These are phyloP conservation scores for Pyrenula massariospora DNA, from an alignment of 495 filamentous ascomycete genomes.

Conservation along the genomic window DNA sequence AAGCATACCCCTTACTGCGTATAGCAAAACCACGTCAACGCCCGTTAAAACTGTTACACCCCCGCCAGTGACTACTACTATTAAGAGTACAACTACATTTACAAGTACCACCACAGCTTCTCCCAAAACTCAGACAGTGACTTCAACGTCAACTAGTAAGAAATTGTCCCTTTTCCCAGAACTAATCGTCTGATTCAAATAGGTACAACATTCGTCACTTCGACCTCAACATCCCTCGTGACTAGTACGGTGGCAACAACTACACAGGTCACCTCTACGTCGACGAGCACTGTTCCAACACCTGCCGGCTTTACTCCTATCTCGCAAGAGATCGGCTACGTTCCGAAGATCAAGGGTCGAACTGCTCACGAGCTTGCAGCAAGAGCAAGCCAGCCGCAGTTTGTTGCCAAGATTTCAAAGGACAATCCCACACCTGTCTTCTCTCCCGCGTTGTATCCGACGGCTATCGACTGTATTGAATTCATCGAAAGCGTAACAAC, in stretches of 20 bases:
- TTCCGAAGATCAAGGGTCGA: conserved; percentile 5
- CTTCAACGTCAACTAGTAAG: too few species aligned
- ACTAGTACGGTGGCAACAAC: neutral
- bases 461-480: neutral
- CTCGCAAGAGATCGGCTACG: conserved; percentile 2
- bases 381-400: neutral
- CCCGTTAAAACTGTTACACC: neutral
- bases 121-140: neutral
- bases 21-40: neutral
- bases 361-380: neutral
- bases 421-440: neutral
- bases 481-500: neutral
- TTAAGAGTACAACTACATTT: conserved; percentile 1
- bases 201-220: neutral
- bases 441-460: neutral
- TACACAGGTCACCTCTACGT: neutral
- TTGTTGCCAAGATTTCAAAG: neutral
- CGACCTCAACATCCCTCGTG: neutral
- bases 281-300: conserved; percentile 2
- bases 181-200: too few species aligned
- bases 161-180: too few species aligned
- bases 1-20: neutral
- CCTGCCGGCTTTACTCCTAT: conserved; percentile 3
- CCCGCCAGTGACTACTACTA: neutral
- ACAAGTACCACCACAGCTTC: neutral